Percentiles rank a stretch among this genome's conserved stretches.
phyloP scores from a whole-genome alignment of 2,329 filamentous ascomycete species.

The Gremmenia infestans region DNA sequence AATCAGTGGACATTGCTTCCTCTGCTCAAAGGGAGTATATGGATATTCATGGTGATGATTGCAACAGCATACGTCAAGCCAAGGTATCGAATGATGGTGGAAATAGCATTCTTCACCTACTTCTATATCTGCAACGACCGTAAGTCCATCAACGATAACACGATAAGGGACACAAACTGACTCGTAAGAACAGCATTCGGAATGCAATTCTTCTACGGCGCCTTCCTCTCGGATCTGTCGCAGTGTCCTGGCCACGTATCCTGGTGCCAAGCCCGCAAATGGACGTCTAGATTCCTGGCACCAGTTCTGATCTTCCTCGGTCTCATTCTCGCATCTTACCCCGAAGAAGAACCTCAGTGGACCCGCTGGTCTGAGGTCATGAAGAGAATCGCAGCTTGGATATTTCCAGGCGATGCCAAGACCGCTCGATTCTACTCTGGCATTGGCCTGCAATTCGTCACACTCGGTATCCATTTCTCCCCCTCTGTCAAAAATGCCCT shows the following conservation, averaged over 20 bases:
- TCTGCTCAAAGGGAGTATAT: constrained; percentile 50
- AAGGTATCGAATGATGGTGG: constrained; percentile 44
- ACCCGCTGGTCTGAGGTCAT: constrained; percentile 49
- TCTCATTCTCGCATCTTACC: constrained; percentile 55
- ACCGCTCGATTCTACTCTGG: constrained; percentile 45
- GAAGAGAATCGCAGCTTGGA: constrained; percentile 36
- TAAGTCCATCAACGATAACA: constrained; percentile 7
- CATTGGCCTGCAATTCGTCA: constrained; percentile 44
- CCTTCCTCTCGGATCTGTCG: constrained; percentile 56
- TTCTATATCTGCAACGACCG: constrained; percentile 35
- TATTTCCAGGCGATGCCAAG: constrained; percentile 45
- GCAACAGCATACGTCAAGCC: constrained; percentile 46
- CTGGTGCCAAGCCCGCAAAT: constrained; percentile 39
- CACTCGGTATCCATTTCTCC: constrained; percentile 49
- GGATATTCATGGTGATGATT: constrained; percentile 49
- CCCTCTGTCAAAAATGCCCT: constrained; percentile 46
- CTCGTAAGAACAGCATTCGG: constrained; percentile 40
- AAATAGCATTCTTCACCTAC: constrained; percentile 44
- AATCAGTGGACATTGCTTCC: constrained; percentile 55
- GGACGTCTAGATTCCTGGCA: constrained; percentile 42
- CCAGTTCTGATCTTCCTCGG: constrained; percentile 46
- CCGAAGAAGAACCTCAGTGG: constrained; percentile 50
- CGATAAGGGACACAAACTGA: constrained; percentile 10
- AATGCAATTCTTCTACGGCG: constrained; percentile 57
- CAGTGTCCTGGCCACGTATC: constrained; percentile 45